Base-by-base conservation (phyloP, 768 basidiomycete species). In the Lactarius sanguifluus region DNA sequence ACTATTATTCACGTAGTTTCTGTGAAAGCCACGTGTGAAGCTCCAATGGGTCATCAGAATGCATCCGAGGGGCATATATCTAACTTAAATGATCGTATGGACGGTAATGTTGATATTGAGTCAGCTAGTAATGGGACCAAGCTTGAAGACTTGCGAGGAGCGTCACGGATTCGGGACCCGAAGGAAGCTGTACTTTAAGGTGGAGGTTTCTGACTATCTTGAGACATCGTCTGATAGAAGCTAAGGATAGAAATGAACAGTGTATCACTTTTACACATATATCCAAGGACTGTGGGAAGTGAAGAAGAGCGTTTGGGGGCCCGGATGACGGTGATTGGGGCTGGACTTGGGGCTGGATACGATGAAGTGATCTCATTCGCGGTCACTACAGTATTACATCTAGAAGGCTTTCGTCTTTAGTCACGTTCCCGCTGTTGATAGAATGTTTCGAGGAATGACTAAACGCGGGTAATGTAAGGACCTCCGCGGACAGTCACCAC, bases 91-190 rank as follows among this genome's bases (percentile, higher is more conserved):
- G 47, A 23, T 25, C 47, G 23, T 50, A 13, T 50, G 47, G 13
- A 25, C 12, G 23, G 45, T 50, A 38, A 12, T 38, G 36, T 38
- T 13, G 36, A 38, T 50, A 15, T 13, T 25, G 47, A 23, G 54
- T 6, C 30, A 15, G n/a, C 47, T 12, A 50, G 7, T 34, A 28
- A 15, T 41, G 15, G 41, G 16, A 18, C 12, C 20, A 59, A 55
- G 20, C 12, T 25, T 13, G 36, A 57, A 57, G 23, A 25, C 13
- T 25, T 5, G 23, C 23, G 23, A 30, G 30, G 28, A 18, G 20
- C 3, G 30, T 64, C 54, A 67, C 10, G 40, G 1, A 43, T 67
- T 63, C 8, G 58, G 66, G 16, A 67, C 61, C 32, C 20, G 57
- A 18, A 45, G 43, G n/a, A 25, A 25, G n/a, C 20, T 38, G 57